Evolutionary conservation across 805 yeast genomes (phyloP).

Genomic region (Nakazawaea peltata): DNA sequence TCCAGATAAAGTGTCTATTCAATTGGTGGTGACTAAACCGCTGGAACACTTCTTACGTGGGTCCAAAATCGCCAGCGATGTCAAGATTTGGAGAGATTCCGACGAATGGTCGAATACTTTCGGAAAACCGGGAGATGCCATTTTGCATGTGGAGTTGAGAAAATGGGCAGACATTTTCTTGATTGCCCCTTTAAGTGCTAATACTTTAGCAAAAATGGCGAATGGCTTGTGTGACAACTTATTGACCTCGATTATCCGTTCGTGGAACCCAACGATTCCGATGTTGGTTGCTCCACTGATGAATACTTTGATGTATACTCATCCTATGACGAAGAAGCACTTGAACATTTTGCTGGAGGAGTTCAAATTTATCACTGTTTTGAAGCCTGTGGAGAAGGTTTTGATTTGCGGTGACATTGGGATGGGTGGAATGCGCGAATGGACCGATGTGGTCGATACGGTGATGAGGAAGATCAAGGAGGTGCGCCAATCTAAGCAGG

Average conservation of each 20-base stretch:
- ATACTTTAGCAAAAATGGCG: slow-evolving; percentile 82
- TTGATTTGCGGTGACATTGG: slow-evolving; percentile 94
- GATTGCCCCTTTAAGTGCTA: slow-evolving; percentile 93
- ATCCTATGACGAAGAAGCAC: slow-evolving; percentile 82
- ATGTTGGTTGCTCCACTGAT: slow-evolving; percentile 90
- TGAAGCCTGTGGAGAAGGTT: slow-evolving; percentile 93
- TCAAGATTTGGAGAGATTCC: slow-evolving; percentile 83
- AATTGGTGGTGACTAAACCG: slow-evolving; percentile 74
- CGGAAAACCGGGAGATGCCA: slow-evolving; percentile 87
- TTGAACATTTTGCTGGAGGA: slow-evolving; percentile 71
- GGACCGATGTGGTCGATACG: slow-evolving; percentile 87
- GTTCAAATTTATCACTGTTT: slow-evolving; percentile 92
- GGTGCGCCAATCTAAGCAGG: slow-evolving; percentile 27
- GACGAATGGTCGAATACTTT: slow-evolving; percentile 73
- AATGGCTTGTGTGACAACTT: slow-evolving; percentile 90
- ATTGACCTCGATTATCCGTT: slow-evolving; percentile 82
- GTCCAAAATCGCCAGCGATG: slow-evolving; percentile 51
- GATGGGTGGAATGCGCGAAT: slow-evolving; percentile 99
- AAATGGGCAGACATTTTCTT: slow-evolving; percentile 95
- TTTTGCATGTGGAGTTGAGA: slow-evolving; percentile 86
- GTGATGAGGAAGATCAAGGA: slow-evolving; percentile 64
- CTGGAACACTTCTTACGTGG: slow-evolving; percentile 74
- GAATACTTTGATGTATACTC: slow-evolving; percentile 88
- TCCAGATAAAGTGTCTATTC: slow-evolving; percentile 66
- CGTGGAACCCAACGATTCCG: slow-evolving; percentile 93